Percentiles rank a stretch among this genome's conserved stretches.
Evolutionary conservation across 2,329 filamentous ascomycete species (phyloP).

Genomic region (Exophiala calicioides): DNA sequence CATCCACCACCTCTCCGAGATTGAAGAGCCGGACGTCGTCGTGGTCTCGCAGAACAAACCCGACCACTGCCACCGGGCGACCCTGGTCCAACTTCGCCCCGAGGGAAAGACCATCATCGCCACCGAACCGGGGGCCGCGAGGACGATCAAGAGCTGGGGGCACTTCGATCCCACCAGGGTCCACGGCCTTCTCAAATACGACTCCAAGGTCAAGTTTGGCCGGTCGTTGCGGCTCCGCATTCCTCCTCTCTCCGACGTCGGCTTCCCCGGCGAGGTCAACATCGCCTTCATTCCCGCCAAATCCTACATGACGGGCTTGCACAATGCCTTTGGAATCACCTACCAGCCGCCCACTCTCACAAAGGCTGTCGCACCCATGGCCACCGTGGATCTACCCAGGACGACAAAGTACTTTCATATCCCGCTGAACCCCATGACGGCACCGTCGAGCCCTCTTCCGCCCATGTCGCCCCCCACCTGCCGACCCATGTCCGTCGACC

Average conservation of each 20-base stretch:
- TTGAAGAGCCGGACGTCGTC: conserved; percentile 58
- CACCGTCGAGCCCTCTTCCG: conserved; percentile 25
- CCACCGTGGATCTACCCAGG: conserved; percentile 29
- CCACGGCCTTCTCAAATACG: conserved; percentile 47
- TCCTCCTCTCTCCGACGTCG: conserved; percentile 54
- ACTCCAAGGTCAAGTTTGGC: conserved; percentile 40
- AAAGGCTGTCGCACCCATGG: conserved; percentile 24
- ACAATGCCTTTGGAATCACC: conserved; percentile 70
- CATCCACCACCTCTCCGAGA: conserved; percentile 58
- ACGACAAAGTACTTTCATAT: conserved; percentile 28
- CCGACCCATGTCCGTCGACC: conserved; percentile 15
- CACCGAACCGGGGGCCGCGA: conserved; percentile 65
- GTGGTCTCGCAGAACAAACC: conserved; percentile 63
- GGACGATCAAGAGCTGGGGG: conserved; percentile 66
- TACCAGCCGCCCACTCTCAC: conserved; percentile 59
- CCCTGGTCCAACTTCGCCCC: conserved; percentile 63
- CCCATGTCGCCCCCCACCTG: conserved; percentile 11
- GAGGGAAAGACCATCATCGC: conserved; percentile 62
- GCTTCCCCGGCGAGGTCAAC: conserved; percentile 66
- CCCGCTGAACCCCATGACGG: conserved; percentile 26
- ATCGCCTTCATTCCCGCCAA: conserved; percentile 66
- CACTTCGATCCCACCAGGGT: conserved; percentile 60
- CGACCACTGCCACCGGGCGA: conserved; percentile 71
- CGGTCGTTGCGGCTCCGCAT: conserved; percentile 54
- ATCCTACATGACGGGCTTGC: conserved; percentile 60